Base-by-base conservation (phyloP, 768 basidiomycete genomes). In the Leccinum subgranulosum region DNA sequence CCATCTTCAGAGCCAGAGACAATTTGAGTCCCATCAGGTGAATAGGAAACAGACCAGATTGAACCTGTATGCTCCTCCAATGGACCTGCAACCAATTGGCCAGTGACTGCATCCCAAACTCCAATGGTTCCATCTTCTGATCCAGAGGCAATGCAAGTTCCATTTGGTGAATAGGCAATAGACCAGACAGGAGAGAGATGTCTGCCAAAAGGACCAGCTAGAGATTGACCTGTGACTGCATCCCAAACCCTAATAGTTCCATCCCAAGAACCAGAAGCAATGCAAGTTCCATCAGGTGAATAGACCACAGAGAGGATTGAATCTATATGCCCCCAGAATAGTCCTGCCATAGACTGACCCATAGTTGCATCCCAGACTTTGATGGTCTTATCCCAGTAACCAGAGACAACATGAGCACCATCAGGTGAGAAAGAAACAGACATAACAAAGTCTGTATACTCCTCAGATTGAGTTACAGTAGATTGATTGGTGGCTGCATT, bases 401-500 rank as follows among this genome's bases (percentile, higher is more conserved):
- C 39, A 39, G 39, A 39, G 39, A 39, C 17, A 39, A 39, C 8
- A 4, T 10, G n/a, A 39, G 39, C 17, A 10, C 39, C 9, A 39
- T 39, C 39, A 39, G 39, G 39, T 23, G 46, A 59, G n/a, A 43
- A 60, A 7, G 33, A 19, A 21, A 57, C 33, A 57, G 56, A 39
- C 10, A 4, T 21, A 25, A 56, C 29, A 6, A 8, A 31, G 28
- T 23, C 8, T 49, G 27, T 17, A 14, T 50, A 39, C 6, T 29
- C 49, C 2, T 50, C 15, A 21, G 41, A 17, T 50, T 36, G 49
- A 39, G 19, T 69, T 61, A 21, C 51, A 49, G 60, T 21, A 53
- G 27, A 34, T 7, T 53, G 28, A 54, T 56, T 39, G 52, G 55
- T 36, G 33, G 41, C 43, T 29, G 47, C 46, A 53, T 66, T 51